These are phyloP conservation scores for Phytophthora cryptogea DNA, from an alignment of 352 stramenopile species.

Conservation along the genomic window DNA sequence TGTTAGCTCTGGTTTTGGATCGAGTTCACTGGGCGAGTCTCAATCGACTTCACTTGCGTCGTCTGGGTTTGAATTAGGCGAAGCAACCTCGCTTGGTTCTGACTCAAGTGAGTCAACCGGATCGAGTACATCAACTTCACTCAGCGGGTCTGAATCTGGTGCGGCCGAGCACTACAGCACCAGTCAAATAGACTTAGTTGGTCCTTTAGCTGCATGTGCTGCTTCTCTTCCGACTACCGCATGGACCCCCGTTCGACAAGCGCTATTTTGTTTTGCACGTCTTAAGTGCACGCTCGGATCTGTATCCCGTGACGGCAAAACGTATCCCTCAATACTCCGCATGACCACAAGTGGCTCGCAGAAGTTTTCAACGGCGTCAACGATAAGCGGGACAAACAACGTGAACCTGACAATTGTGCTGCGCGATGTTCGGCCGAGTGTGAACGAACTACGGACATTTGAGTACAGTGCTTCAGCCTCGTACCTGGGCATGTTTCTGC, in stretches of 20 bases:
- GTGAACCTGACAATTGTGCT: conserved; percentile 17
- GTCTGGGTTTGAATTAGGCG: no score
- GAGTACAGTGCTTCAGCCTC: conserved; percentile 18
- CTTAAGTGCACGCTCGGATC: conserved; percentile 8
- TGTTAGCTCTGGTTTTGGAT: no score
- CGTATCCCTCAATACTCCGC: background rate
- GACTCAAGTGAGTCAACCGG: no score
- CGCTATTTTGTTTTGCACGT: conserved; percentile 13
- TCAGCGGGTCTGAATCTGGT: background rate
- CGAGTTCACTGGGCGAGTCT: no score
- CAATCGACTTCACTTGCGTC: no score
- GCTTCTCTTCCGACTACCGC: background rate
- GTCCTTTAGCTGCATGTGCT: conserved; percentile 12
- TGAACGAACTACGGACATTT: conserved; percentile 3
- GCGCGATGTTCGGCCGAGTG: conserved; percentile 2
- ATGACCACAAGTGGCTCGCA: conserved; percentile 16
- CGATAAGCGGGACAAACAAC: conserved; percentile 9
- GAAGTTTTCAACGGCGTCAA: conserved; percentile 5
- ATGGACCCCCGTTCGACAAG: conserved; percentile 16
- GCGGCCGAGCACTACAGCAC: background rate
- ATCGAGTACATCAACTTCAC: no score
- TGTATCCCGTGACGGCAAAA: background rate
- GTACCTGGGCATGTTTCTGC: conserved; percentile 14
- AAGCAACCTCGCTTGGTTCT: no score
- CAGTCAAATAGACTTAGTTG: conserved; percentile 12